Evolutionary conservation across 2,329 filamentous ascomycete species (phyloP), one percentile per base, ranked within the genome.

Genomic region (Fusarium succisae): DNA sequence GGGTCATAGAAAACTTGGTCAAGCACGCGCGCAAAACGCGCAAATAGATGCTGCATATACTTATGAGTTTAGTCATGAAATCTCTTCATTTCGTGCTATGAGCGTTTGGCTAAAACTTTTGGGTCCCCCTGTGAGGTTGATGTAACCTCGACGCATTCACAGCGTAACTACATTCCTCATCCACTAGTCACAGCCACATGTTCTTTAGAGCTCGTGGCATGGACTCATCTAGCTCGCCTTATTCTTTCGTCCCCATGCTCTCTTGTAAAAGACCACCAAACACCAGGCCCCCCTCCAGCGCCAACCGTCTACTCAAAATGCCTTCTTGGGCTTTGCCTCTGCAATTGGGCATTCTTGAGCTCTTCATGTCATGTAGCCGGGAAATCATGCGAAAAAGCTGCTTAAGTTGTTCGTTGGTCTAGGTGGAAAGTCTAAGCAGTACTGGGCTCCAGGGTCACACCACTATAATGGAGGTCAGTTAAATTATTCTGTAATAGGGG

Each of bases 1-100:
- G 94, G 2, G 96, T 98, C 22, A 98, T 98, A 87, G 96, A 98
- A 84, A 98, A 98, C 82, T 83, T 98, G 74, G 96, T 98, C 48
- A 96, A 95, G 82, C 94, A 97, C 84, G 94, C 94, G 56, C 89
- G 94, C 81, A 94, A 95, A 84, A 91, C 94, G 64, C 89, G 94
- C 80, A 96, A 95, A 83, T 94, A 85, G 84, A 75, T 41, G 45
- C 66, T 63, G 30, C 72, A 73, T 73, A 70, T 61, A 67, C 51
- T 70, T 51, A 35, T 41, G 54, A 50, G 51, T 65, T 76, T 69
- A 51, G 51, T 55, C 63, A 71, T 58, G 39, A 70, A 75, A 53
- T 67, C 66, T 69, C 73, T 58, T 62, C 71, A 71, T 74, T 77
- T 75, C 66, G 55, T 71, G 66, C 60, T 66, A 71, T 70, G 60